Base-by-base conservation (phyloP, 768 basidiomycete genomes). In the Artomyces pyxidatus region DNA sequence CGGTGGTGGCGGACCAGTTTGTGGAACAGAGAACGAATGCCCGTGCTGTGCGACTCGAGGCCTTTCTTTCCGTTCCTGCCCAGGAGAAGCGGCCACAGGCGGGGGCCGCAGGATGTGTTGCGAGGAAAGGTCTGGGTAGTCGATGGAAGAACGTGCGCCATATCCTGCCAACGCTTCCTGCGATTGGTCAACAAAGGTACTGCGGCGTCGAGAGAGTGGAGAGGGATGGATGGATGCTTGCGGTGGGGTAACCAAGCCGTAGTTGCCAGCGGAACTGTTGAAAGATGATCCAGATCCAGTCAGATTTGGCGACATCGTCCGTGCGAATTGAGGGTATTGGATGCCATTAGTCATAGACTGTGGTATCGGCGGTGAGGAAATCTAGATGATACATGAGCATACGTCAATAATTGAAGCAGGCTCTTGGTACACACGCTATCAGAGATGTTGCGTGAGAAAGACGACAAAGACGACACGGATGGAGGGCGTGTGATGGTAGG, bases 141-240 rank as follows among this genome's bases (percentile, higher is more conserved):
- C 89, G 45, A 94, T 85, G 1, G 78, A 65, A 3, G 76, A 64
- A 23, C 79, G 75, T 26, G 65, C 56, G 22, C 66, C 66, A 46
- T 79, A 65, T 19, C 70, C 67, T 4, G 56, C 37, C 26, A 80
- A 61, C 4, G 81, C 76, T 59, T 84, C 76, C 58, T 82, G 81
- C 6, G 81, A 77, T 59, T 86, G 89, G 62, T 92, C 88, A 41
- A 89, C 68, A 59, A 82, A 91, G 54, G 92, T 88, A 55, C 80
- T 85, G 40, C 77, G 65, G 47, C 87, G 80, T 48, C 88, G 76
- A 5, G 87, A 74, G 4, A 90, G 71, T 5, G 85, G 74, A 16
- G 84, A 83, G 23, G 84, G 81, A 57, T 89, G 89, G 53, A 91
- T 82, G 25, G 91, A 89, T 9, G 88, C 89, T 63, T 81, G 84